Base-by-base conservation (phyloP, 169 alveolate species). In the Theileria parva region DNA sequence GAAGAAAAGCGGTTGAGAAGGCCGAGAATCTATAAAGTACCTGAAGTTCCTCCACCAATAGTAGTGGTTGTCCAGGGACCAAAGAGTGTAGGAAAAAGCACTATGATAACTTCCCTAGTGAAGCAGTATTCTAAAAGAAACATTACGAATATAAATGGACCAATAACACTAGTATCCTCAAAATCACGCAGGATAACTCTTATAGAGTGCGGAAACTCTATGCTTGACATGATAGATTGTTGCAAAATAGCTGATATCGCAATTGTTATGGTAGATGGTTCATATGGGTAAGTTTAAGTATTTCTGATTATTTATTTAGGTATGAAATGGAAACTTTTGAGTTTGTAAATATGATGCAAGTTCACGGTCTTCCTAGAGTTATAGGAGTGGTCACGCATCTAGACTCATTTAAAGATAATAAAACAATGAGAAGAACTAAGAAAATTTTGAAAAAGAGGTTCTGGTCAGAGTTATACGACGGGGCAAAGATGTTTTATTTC, bases 321-420 rank as follows among this genome's bases (percentile, higher is more conserved):
- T 97, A 97, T 85, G 99, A 98, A 88, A 95, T 98, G 98, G 99
- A 97, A 86, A 98, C 99, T 11, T 97, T 98, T 75, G 99, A 98
- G 94, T 98, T 97, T 92, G 80, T 98, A 77, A 97, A 97, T 81
- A 87, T 98, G 21, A 75, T 98, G 86, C 97, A 95, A 71, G 89
- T 91, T 9, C 98, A 94, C 79, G 99, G 99, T 1, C 91, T 96
- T 81, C 98, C 99, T 0, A 89, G 95, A 50, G 95, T 95, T 0
- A 81, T 95, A 86, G 99, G 99, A 9, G 98, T 98, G 25, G 93
- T 97, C 44, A 98, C 99, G 1, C 99, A 98, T 87, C 77, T 98
- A 79, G 99, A 98, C 86, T 94, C 92, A 72, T 95, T 97, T 81
- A 94, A 95, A 88, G 96, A 93, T 60, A 97, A 95, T 79, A 97